These are phyloP conservation scores for Xylaria grammica DNA, from an alignment of 495 filamentous ascomycete genomes.

Conservation along the genomic window DNA sequence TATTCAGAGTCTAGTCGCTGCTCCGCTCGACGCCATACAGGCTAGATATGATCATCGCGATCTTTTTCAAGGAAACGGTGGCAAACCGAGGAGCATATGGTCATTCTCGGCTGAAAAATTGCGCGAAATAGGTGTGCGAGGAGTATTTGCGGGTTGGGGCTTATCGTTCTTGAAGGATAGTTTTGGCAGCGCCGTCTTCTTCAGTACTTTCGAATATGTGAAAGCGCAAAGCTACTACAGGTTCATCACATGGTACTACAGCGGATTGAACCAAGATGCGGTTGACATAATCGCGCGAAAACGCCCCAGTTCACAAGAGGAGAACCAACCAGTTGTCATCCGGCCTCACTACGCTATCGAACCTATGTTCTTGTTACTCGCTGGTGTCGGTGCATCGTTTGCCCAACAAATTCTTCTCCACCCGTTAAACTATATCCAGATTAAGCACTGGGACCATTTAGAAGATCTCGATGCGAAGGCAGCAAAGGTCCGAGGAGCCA, in stretches of 20 bases:
- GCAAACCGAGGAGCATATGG: conserved; percentile 79
- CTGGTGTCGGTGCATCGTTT: conserved; percentile 76
- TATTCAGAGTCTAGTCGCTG: conserved; percentile 79
- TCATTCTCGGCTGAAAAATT: conserved; percentile 75
- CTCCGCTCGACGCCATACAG: conserved; percentile 87
- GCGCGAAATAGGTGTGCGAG: conserved; percentile 75
- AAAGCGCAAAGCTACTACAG: conserved; percentile 85
- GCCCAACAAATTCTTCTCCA: conserved; percentile 80
- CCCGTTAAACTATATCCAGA: conserved; percentile 75
- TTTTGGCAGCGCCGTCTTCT: conserved; percentile 82
- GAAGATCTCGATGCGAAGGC: conserved; percentile 73
- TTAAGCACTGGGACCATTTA: conserved; percentile 76
- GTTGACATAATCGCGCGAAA: conserved; percentile 48
- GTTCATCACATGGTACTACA: conserved; percentile 80
- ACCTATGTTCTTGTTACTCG: conserved; percentile 77
- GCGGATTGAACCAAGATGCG: conserved; percentile 54
- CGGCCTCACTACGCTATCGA: conserved; percentile 86
- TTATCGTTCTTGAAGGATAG: conserved; percentile 82
- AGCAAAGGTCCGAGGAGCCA: conserved; percentile 47
- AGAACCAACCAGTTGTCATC: conserved; percentile 60
- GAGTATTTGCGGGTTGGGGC: conserved; percentile 82
- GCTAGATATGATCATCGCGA: conserved; percentile 76
- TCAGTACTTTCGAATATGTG: conserved; percentile 82
- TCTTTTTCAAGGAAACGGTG: conserved; percentile 62
- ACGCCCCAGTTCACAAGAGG: conserved; percentile 35